These are phyloP conservation scores for Schizochytrium sp. DNA, from an alignment of 108 stramenopile genomes.

Conservation along the genomic window DNA sequence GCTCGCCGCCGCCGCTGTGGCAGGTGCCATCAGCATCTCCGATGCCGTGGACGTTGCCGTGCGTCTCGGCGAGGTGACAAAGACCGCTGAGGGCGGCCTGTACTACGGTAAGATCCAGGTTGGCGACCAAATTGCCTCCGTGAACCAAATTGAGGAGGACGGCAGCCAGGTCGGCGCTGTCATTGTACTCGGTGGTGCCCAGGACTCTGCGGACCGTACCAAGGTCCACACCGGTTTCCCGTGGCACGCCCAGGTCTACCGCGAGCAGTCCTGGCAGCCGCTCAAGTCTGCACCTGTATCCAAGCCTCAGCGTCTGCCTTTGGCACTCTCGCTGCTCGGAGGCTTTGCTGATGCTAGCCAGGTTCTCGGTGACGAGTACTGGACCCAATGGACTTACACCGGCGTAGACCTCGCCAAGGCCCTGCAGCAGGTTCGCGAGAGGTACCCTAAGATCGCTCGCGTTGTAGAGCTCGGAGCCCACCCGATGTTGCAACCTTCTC, in stretches of 20 bases:
- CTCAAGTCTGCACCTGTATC: not conserved
- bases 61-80: conserved; percentile 14
- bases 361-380: not conserved
- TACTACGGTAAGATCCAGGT: not conserved
- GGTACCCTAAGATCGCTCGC: conserved; percentile 7
- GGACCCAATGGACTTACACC: conserved; percentile 42
- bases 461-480: conserved; percentile 35
- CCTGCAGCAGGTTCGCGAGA: not conserved
- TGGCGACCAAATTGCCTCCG: not conserved
- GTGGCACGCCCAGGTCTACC: conserved; percentile 21
- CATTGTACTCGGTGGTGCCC: not conserved
- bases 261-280: not conserved
- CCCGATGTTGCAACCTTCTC: not conserved
- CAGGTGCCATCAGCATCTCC: not conserved
- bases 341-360: not conserved
- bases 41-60: not conserved
- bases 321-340: conserved; percentile 4
- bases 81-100: conserved; percentile 8
- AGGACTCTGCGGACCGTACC: not conserved
- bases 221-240: conserved; percentile 40
- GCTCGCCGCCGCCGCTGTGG: conserved; percentile 39
- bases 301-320: not conserved
- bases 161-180: conserved; percentile 29
- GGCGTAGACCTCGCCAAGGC: conserved; percentile 42
- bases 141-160: conserved; percentile 45